A percentile compares a stretch with the other conserved stretches of the same genome.
Evolutionary conservation across 208 protist species (phyloP).

Genomic region (Trypanosoma melophagium): DNA sequence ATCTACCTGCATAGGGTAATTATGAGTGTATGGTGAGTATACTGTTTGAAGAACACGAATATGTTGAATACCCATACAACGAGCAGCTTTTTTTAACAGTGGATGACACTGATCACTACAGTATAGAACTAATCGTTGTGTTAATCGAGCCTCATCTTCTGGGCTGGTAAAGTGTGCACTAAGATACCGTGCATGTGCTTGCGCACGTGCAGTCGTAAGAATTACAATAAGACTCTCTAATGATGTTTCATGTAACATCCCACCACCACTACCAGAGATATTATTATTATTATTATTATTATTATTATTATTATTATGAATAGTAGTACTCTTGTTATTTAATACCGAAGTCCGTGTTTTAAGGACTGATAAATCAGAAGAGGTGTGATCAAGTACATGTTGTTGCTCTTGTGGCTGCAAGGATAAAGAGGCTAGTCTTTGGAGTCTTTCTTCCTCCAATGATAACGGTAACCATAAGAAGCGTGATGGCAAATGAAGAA

Average conservation of each 20-base stretch:
- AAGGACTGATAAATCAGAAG: not conserved
- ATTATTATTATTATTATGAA: not conserved
- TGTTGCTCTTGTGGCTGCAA: not conserved
- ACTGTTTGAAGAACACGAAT: conserved; percentile 58
- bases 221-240: conserved; percentile 60
- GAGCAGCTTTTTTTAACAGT: conserved; percentile 42
- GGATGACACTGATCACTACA: conserved; percentile 68
- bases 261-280: conserved; percentile 44
- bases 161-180: conserved; percentile 28
- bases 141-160: conserved; percentile 22
- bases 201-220: conserved; percentile 49
- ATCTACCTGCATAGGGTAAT: conserved; percentile 45
- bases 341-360: not conserved
- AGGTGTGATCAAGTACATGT: not conserved
- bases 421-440: not conserved
- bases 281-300: no score
- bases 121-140: conserved; percentile 56
- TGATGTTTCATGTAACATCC: conserved; percentile 36
- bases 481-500: conserved; percentile 38
- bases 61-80: conserved; percentile 58
- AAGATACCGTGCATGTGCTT: conserved; percentile 44
- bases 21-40: conserved; percentile 22
- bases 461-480: conserved; percentile 32
- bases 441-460: not conserved
- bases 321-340: not conserved